phyloP scores from a whole-genome alignment of 2,329 filamentous ascomycete genomes.

The Fusarium xylarioides region DNA sequence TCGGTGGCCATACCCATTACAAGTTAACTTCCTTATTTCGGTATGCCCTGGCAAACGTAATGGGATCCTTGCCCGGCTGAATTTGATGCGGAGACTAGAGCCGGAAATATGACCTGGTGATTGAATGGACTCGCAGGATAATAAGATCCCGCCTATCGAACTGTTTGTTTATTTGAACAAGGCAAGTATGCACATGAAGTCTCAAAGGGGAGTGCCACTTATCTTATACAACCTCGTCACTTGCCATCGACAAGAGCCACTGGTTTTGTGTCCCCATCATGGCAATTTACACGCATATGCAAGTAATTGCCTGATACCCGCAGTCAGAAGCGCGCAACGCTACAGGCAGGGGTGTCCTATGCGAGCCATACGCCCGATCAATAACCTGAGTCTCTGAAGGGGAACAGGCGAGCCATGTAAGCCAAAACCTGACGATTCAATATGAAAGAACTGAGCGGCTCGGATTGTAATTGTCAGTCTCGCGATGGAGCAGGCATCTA shows the following conservation, averaged over 20 bases:
- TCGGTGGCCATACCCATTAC: constrained; percentile 32
- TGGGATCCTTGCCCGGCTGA: constrained; percentile 12
- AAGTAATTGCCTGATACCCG: constrained; percentile 17
- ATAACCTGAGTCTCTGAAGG: constrained; percentile 2
- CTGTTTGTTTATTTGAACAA: not conserved
- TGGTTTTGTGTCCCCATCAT: constrained; percentile 27
- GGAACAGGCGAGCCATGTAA: constrained; percentile 31
- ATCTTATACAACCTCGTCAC: constrained; percentile 36
- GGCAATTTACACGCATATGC: constrained; percentile 20
- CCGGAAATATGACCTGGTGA: not conserved
- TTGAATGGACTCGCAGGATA: not conserved
- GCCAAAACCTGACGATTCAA: constrained; percentile 16
- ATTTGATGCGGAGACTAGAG: not conserved
- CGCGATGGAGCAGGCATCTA: not conserved
- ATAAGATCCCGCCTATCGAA: not conserved
- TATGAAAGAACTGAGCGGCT: constrained; percentile 34
- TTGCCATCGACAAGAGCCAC: constrained; percentile 7
- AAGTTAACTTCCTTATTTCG: constrained; percentile 19
- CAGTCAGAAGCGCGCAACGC: constrained; percentile 26
- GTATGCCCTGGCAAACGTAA: constrained; percentile 18
- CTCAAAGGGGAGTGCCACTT: constrained; percentile 27
- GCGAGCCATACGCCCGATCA: constrained; percentile 26
- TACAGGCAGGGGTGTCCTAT: constrained; percentile 27
- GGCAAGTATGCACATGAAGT: not conserved
- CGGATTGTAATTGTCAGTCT: constrained; percentile 34